Conservation (phyloP, 164 flowering plant genomes). For the Macadamia tetraphylla region DNA sequence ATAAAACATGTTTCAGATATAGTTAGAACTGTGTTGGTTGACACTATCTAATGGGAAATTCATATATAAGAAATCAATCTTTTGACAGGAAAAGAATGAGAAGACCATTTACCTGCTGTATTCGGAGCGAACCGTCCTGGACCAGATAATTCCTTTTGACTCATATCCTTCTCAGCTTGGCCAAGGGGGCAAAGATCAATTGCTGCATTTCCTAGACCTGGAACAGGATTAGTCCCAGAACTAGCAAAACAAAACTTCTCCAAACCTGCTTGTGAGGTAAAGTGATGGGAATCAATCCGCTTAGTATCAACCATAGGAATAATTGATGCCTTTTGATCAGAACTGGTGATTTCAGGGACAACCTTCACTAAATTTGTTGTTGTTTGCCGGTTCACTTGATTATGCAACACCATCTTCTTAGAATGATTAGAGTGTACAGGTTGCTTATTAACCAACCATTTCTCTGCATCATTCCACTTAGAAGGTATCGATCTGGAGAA, state of each 20-base stretch:
- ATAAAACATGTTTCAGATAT: not conserved
- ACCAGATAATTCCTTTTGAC: conserved; percentile 18
- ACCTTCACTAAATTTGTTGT: conserved; percentile 37
- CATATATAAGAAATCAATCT: not conserved
- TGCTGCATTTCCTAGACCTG: conserved; percentile 21
- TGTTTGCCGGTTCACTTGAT: conserved; percentile 35
- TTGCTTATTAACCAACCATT: conserved; percentile 76
- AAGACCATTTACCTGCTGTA: conserved; percentile 34
- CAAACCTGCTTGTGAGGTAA: conserved; percentile 26
- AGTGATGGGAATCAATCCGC: conserved; percentile 45
- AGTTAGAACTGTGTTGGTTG: not conserved
- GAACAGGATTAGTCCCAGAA: conserved; percentile 16
- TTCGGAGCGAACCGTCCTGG: conserved; percentile 24
- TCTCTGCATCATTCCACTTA: conserved; percentile 97
- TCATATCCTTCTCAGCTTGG: conserved; percentile 48
- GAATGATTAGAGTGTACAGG: conserved; percentile 25
- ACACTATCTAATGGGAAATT: not conserved
- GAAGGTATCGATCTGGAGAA: conserved; percentile 63
- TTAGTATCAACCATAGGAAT: conserved; percentile 30
- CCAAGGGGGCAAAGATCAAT: conserved; percentile 34
- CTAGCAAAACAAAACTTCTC: conserved; percentile 51
- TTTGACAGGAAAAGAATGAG: conserved; percentile 4
- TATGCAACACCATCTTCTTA: conserved; percentile 36
- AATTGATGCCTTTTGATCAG: conserved; percentile 31
- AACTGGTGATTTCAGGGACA: conserved; percentile 45